Base-by-base conservation (phyloP, 106 monocot genomes). In the Acorus calamus region DNA sequence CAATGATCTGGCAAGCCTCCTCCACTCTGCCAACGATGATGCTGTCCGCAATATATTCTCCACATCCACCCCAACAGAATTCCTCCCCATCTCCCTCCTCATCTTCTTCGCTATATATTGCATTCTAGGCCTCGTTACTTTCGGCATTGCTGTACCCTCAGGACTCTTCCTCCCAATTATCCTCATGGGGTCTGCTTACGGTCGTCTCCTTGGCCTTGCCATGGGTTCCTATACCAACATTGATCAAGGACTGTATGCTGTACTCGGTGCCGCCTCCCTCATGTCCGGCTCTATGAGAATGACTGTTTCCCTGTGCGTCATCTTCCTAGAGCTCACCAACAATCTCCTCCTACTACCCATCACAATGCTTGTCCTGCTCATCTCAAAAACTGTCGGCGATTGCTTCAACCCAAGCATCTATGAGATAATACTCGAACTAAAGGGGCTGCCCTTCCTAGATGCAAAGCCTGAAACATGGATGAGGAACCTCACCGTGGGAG, bases 21-120 rank as follows among this genome's bases (percentile, higher is more conserved):
- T 84, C 45, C 80, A 84, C 7, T 80, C 84, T 56, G 80, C 84
- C 46, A 84, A 77, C 11, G 80, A 77, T 12, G 84, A 84, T 47
- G 84, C 84, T 3, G 77, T 77, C 11, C 80, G 84, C 49, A 84
- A 84, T 70, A 74, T 84, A n/a, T 84, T 84, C 79, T 84, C 84
- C 63, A 84, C 84, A 44, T 70, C 73, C 8, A 84, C 84, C 14
- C 66, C 80, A 6, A 74, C 65, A 5, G 84, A 84, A 52, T 84
- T 84, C 70, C 80, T 66, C 3, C 4, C 58, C 4, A 6, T 50
- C 46, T 84, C 84, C 13, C 80, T 84, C 50, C 63, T 77, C 44
- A 77, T 84, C n/a, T 84, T 84, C 80, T 80, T 84, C 58, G 56
- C 46, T 6, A 44, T 84, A 28, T 84, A 84, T 60, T 77, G 76